phyloP scores from a whole-genome alignment of 2,329 filamentous ascomycete species.

The Orbilia quercus region DNA sequence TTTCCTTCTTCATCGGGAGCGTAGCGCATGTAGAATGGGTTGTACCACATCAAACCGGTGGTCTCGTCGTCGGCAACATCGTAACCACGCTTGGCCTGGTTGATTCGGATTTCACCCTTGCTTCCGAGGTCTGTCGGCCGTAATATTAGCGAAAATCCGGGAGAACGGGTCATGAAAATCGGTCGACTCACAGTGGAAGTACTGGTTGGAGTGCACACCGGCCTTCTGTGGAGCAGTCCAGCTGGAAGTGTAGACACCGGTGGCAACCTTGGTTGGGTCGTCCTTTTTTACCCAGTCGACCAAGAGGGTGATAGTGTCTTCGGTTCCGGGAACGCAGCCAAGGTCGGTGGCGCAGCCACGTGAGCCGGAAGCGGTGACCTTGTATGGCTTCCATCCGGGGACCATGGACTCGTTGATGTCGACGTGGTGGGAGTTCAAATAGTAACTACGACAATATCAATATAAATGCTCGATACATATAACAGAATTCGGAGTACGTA shows the following conservation, averaged over 20 bases:
- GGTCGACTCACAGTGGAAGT: constrained; percentile 79
- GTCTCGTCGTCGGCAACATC: constrained; percentile 84
- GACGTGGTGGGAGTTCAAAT: constrained; percentile 93
- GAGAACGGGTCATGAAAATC: neutral
- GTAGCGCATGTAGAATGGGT: constrained; percentile 96
- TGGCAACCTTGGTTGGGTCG: constrained; percentile 77
- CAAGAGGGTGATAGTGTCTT: constrained; percentile 91
- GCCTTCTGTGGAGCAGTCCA: constrained; percentile 95
- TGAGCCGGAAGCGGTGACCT: constrained; percentile 80
- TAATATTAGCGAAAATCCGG: neutral
- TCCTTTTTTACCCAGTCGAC: constrained; percentile 85
- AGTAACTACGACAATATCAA: constrained; percentile 72
- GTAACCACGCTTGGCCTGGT: constrained; percentile 94
- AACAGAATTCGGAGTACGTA: constrained; percentile 13
- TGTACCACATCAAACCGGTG: constrained; percentile 81
- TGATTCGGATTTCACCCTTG: constrained; percentile 85
- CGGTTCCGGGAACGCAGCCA: constrained; percentile 82
- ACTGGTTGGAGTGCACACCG: constrained; percentile 95
- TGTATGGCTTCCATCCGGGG: constrained; percentile 79
- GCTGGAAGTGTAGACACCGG: constrained; percentile 89
- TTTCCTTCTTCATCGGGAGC: constrained; percentile 94
- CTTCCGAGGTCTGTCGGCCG: constrained; percentile 76
- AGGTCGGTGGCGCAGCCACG: constrained; percentile 81
- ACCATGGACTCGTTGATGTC: constrained; percentile 95
- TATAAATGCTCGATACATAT: neutral